A percentile compares a stretch with the other conserved stretches of the same genome.
These are phyloP conservation scores for Plantago ovata DNA, from an alignment of 257 asterid species.

Conservation along the genomic window DNA sequence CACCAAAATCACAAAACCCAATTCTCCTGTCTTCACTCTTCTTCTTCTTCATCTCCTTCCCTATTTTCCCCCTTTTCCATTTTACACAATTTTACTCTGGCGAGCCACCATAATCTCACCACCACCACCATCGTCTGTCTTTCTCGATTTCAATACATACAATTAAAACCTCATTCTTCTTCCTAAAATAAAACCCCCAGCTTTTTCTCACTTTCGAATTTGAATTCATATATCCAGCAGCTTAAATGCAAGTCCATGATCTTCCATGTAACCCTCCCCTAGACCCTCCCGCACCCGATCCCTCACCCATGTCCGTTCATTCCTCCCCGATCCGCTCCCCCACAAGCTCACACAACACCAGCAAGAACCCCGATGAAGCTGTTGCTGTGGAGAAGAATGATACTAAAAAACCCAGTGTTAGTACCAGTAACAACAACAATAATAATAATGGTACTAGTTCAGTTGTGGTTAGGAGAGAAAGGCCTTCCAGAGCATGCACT, in stretches of 20 bases:
- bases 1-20: constrained; percentile 27
- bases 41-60: constrained; percentile 15
- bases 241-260: constrained; percentile 53
- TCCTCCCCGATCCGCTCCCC: constrained; percentile 71
- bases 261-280: constrained; percentile 33
- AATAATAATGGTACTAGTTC: constrained; percentile 33
- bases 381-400: constrained; percentile 22
- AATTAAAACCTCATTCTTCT: constrained; percentile 15
- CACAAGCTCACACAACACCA: constrained; percentile 15
- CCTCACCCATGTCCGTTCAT: constrained; percentile 38
- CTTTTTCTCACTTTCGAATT: constrained; percentile 18
- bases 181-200: constrained; percentile 23
- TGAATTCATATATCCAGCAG: constrained; percentile 20
- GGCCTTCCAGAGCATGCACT: constrained; percentile 98
- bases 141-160: background rate
- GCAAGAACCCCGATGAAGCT: constrained; percentile 22
- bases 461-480: constrained; percentile 54
- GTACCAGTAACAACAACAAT: too few species aligned
- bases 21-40: constrained; percentile 17
- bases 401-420: constrained; percentile 15
- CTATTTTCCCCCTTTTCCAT: constrained; percentile 24
- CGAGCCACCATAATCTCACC: too few species aligned
- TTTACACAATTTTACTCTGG: background rate
- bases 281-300: constrained; percentile 36
- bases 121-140: background rate